Base-by-base conservation (phyloP, 352 stramenopile genomes). In the Phytophthora hybrid region DNA sequence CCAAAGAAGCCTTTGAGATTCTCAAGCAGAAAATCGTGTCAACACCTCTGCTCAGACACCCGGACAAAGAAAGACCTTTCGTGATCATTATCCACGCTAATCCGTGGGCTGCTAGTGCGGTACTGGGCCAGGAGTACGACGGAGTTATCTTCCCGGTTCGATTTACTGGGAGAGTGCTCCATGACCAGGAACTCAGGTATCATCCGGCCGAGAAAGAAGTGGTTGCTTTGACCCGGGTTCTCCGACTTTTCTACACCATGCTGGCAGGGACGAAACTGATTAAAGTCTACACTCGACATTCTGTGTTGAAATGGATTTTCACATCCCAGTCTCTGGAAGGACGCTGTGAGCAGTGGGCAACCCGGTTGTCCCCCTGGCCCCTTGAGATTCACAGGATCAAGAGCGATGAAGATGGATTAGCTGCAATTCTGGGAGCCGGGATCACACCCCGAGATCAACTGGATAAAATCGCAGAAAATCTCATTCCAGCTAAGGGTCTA, bases 201-300 rank as follows among this genome's bases (percentile, higher is more conserved):
- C 64, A 59, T n/a, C 54, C 46, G 2, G 64, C 55, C 5, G 64
- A 65, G 14, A 71, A 71, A 2, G 55, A 71, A 52, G 46, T 60
- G 0, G 51, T 65, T 4, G 55, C 26, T 4, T 9, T 71, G n/a
- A 34, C 64, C 29, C n/a, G 64, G 4, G 55, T 65, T 32, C 54
- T 64, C 7, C 7, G 31, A 21, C 6, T 63, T 0, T 71, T 55
- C 64, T 41, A 65, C 5, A 46, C 44, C 0, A 59, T 71, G 64
- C 16, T 71, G n/a, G 14, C 11, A 7, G 46, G 32, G 9, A 55
- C 7, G 5, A 54, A 51, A 5, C 10, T 51, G 14, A 1, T 71
- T 1, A 49, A 31, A 18, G 44, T 65, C 11, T 65, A 71, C 14
- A 71, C 54, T 0, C 19, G 63, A 8, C 63, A 71, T 39, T 59